These are phyloP conservation scores for Stentor coeruleus DNA, from an alignment of 73 alveolate genomes.

Conservation along the genomic window DNA sequence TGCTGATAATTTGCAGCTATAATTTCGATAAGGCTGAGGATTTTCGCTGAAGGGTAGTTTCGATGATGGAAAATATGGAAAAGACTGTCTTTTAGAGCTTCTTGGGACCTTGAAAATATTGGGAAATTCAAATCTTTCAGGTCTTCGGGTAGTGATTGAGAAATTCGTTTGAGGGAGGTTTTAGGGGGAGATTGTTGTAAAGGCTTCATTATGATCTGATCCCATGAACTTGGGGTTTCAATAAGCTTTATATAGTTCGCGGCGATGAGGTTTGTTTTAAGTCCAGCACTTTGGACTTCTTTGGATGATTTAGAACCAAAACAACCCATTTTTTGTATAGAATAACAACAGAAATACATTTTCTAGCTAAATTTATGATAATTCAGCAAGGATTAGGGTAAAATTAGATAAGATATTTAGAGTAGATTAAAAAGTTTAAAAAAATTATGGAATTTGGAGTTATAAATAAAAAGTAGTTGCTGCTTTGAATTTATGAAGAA, in stretches of 20 bases:
- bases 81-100: not conserved
- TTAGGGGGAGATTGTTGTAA: not conserved
- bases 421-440: no score
- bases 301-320: not conserved
- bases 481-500: no score
- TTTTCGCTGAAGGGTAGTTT: not conserved
- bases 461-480: no score
- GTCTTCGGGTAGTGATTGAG: not conserved
- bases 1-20: not conserved
- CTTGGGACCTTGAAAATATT: not conserved
- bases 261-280: not conserved
- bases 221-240: not conserved
- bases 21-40: not conserved
- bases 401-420: no score
- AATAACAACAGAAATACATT: no score
- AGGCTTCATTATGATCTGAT: not conserved
- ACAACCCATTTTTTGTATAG: slow-evolving; percentile 1
- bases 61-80: not conserved
- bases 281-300: not conserved
- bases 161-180: not conserved
- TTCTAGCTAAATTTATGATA: no score
- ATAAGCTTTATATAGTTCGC: not conserved
- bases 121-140: not conserved
- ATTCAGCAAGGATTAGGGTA: no score
- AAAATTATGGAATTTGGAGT: no score